Evolutionary conservation across 768 basidiomycete genomes (phyloP).

Genomic region (Tricholoma flavovirens): DNA sequence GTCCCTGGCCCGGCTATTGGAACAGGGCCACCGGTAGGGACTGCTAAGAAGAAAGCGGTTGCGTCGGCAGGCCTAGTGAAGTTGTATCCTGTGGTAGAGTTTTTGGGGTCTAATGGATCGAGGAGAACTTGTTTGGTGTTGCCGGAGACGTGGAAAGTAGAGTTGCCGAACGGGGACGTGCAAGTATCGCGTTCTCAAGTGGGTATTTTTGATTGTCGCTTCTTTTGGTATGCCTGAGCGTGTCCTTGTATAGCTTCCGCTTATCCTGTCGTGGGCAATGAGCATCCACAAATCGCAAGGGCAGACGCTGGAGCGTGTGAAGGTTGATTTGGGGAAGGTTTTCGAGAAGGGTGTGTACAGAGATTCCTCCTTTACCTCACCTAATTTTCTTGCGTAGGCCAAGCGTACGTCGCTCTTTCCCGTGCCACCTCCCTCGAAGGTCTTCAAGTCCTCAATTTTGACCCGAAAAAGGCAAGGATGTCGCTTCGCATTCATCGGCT

Average conservation of each 20-base stretch:
- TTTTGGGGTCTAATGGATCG: conserved; percentile 53
- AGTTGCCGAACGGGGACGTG: conserved; percentile 80
- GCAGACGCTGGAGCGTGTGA: conserved; percentile 91
- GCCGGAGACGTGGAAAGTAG: conserved; percentile 81
- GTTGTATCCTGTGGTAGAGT: conserved; percentile 72
- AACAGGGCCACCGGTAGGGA: conserved; percentile 21
- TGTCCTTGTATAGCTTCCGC: conserved; percentile 52
- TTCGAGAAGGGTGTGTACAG: conserved; percentile 75
- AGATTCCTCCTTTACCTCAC: neutral
- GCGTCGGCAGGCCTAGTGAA: conserved; percentile 13
- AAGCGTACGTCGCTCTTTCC: conserved; percentile 88
- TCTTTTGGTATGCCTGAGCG: neutral
- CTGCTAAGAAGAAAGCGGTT: conserved; percentile 22
- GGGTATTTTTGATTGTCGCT: conserved; percentile 13
- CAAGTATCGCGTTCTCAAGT: conserved; percentile 81
- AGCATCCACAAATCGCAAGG: conserved; percentile 98
- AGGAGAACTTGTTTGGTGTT: conserved; percentile 51
- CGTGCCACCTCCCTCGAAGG: conserved; percentile 84
- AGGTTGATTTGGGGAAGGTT: conserved; percentile 86
- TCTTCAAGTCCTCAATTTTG: conserved; percentile 79
- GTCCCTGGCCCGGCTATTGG: conserved; percentile 18
- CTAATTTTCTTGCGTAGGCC: conserved; percentile 42
- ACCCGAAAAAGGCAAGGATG: conserved; percentile 57
- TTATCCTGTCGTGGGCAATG: conserved; percentile 97
- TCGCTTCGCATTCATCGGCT: neutral